A percentile compares a stretch with the other conserved stretches of the same genome.
Evolutionary conservation across 2,329 filamentous ascomycete genomes (phyloP).

Genomic region (Apiospora malaysiana): DNA sequence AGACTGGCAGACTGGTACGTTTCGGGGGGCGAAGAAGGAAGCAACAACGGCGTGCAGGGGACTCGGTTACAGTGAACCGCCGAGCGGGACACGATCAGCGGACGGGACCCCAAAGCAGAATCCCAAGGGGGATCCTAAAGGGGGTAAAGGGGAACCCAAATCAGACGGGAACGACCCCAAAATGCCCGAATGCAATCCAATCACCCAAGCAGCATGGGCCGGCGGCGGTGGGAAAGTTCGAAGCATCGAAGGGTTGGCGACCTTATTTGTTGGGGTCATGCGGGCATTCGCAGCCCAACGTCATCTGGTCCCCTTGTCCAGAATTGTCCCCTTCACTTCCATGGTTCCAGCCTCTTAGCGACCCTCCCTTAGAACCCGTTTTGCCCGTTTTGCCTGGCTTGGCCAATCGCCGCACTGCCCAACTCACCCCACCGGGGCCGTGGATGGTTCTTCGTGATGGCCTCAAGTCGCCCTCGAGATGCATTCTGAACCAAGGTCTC

Average conservation of each 20-base stretch:
- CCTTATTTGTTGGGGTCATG: not conserved
- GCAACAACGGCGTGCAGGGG: not conserved
- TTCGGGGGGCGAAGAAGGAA: not conserved
- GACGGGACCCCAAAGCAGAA: not conserved
- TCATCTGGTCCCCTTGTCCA: too few relatives aligned
- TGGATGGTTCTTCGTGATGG: slow-evolving; percentile 22
- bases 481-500: slow-evolving; percentile 17
- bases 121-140: not conserved
- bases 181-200: not conserved
- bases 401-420: slow-evolving; percentile 21
- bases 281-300: slow-evolving; percentile 20
- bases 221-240: not conserved
- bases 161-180: too few relatives aligned
- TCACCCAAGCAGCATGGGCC: not conserved
- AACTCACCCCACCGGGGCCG: slow-evolving; percentile 22
- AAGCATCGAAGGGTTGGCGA: not conserved
- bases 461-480: slow-evolving; percentile 9
- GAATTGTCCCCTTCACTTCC: too few relatives aligned
- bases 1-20: not conserved
- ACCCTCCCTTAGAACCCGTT: slow-evolving; percentile 1
- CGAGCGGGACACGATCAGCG: not conserved
- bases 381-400: not conserved
- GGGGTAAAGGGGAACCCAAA: too few relatives aligned
- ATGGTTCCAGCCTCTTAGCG: slow-evolving; percentile 12
- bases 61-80: not conserved